These are phyloP conservation scores for Coprinellus micaceus DNA, from an alignment of 768 basidiomycete genomes.

Conservation along the genomic window DNA sequence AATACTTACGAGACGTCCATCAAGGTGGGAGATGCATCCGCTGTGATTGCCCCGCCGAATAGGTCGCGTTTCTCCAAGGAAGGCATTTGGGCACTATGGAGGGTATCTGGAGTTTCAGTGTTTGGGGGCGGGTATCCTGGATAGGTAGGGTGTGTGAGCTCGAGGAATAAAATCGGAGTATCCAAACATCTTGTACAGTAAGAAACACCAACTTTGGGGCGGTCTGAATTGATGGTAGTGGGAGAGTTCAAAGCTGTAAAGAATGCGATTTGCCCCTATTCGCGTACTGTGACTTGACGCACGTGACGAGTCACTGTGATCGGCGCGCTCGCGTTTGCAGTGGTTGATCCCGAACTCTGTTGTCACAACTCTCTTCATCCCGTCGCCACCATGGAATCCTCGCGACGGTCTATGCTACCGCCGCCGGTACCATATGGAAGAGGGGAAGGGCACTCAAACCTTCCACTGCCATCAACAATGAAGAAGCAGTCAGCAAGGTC, in stretches of 20 bases:
- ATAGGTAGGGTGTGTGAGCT: too few species aligned
- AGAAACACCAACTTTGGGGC: too few species aligned
- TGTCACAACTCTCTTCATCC: background rate
- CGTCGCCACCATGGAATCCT: slow-evolving; percentile 40
- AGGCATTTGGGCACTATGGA: background rate
- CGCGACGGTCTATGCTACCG: slow-evolving; percentile 59
- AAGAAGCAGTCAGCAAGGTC: slow-evolving; percentile 62
- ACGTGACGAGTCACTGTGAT: too few species aligned
- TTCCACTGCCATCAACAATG: slow-evolving; percentile 71
- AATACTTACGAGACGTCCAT: slow-evolving; percentile 82
- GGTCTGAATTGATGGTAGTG: too few species aligned
- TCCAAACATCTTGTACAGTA: too few species aligned
- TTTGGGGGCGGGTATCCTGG: too few species aligned
- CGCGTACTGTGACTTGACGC: too few species aligned
- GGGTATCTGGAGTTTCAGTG: too few species aligned
- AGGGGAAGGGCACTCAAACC: slow-evolving; percentile 52
- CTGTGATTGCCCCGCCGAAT: slow-evolving; percentile 85
- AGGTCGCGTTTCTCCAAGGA: slow-evolving; percentile 42
- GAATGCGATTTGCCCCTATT: background rate
- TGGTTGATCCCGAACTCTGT: background rate
- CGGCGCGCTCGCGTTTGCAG: too few species aligned
- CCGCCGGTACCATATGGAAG: slow-evolving; percentile 36
- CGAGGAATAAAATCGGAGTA: too few species aligned
- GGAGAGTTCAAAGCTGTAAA: too few species aligned
- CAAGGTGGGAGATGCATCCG: slow-evolving; percentile 50